Conservation (phyloP, 139 green algal species). For the Closterium sp. region DNA sequence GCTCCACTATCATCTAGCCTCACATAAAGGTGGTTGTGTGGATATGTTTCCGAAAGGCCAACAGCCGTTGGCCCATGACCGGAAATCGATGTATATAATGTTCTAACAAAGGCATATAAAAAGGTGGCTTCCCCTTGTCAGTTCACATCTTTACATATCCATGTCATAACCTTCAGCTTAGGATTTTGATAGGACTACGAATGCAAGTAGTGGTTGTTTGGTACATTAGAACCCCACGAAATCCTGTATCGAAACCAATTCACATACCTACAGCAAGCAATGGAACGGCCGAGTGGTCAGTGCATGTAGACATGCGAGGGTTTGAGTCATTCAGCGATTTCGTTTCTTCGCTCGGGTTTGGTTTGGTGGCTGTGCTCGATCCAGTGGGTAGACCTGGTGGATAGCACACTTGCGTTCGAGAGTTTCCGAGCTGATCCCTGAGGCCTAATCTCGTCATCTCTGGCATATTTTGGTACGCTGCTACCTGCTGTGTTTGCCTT, state of each 20-base stretch:
- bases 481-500: not conserved
- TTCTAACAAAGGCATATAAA: too few species aligned
- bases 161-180: too few species aligned
- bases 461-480: not conserved
- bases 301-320: not conserved
- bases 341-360: not conserved
- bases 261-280: not conserved
- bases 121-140: too few species aligned
- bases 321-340: not conserved
- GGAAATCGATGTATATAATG: not conserved
- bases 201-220: too few species aligned
- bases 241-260: not conserved
- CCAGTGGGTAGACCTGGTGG: not conserved
- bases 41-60: not conserved
- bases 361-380: not conserved
- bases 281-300: not conserved
- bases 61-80: not conserved
- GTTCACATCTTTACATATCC: too few species aligned
- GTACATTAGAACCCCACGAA: too few species aligned
- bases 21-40: not conserved
- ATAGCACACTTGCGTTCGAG: not conserved
- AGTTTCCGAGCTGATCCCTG: not conserved
- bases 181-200: not conserved
- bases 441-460: not conserved
- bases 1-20: not conserved